Conservation (phyloP, 768 basidiomycete genomes). For the Tylopilus rubrobrunneus region DNA sequence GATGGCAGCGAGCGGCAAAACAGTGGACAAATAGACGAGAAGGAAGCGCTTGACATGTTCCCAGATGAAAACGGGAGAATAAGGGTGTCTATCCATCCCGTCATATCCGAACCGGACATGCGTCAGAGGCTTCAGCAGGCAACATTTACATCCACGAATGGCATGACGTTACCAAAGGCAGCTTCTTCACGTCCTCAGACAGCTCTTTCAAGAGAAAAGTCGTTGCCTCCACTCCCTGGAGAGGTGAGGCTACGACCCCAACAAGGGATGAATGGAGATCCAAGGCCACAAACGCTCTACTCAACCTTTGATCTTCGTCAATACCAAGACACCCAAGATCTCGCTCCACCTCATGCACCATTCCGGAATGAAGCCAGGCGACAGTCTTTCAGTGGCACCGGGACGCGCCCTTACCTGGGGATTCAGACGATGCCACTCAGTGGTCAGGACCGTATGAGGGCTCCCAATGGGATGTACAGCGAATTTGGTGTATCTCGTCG, state of each 20-base stretch:
- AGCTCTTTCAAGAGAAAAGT: constrained; percentile 58
- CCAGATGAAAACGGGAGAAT: constrained; percentile 33
- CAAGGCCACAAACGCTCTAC: constrained; percentile 63
- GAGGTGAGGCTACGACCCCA: constrained; percentile 43
- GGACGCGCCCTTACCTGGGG: constrained; percentile 51
- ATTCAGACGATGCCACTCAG: constrained; percentile 48
- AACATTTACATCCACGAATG: constrained; percentile 32
- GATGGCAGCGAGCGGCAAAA: constrained; percentile 44
- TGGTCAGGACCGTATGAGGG: constrained; percentile 33
- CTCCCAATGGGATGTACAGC: constrained; percentile 48
- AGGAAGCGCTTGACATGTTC: constrained; percentile 33
- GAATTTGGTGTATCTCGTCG: constrained; percentile 71
- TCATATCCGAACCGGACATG: constrained; percentile 61
- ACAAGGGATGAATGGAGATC: constrained; percentile 35
- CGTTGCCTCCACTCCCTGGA: constrained; percentile 70
- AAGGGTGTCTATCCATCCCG: constrained; percentile 46
- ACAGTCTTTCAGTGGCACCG: constrained; percentile 73
- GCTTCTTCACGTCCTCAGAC: constrained; percentile 11
- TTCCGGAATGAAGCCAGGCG: constrained; percentile 63
- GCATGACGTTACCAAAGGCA: constrained; percentile 28
- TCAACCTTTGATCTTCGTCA: constrained; percentile 56
- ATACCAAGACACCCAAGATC: constrained; percentile 37
- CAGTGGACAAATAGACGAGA: constrained; percentile 42
- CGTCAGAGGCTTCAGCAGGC: constrained; percentile 42
- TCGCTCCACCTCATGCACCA: constrained; percentile 58